These are phyloP conservation scores for Phycomyces nitens DNA, from an alignment of 192 early-diverging fungal genomes.

Conservation along the genomic window DNA sequence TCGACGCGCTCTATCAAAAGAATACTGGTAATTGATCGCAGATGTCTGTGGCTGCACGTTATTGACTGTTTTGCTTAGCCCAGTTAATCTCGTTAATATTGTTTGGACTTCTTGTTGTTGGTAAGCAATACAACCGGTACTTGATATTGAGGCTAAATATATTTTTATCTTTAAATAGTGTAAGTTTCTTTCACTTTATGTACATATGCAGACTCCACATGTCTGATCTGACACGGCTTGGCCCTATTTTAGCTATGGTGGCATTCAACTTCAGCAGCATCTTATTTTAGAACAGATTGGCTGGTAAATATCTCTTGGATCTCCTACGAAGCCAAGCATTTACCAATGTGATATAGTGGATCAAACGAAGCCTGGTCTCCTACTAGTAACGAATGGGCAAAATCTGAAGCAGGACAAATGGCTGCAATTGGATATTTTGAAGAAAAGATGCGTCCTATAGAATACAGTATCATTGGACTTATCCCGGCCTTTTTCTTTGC, in stretches of 20 bases:
- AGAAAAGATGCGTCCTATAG: constrained; percentile 36
- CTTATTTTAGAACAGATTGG: constrained; percentile 37
- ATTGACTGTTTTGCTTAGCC: constrained; percentile 9
- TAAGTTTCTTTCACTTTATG: too few species aligned
- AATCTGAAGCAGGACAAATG: background rate
- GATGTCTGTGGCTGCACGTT: too few species aligned
- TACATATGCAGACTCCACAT: background rate
- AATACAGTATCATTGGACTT: constrained; percentile 43
- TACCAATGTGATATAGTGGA: constrained; percentile 13
- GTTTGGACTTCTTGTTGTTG: constrained; percentile 37
- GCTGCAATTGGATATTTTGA: constrained; percentile 21
- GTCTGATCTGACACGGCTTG: background rate
- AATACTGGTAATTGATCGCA: constrained; percentile 43
- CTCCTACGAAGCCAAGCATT: background rate
- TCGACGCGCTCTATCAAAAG: constrained; percentile 32
- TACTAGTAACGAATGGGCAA: constrained; percentile 11
- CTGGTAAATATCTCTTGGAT: constrained; percentile 15
- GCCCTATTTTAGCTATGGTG: constrained; percentile 26
- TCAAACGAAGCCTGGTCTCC: constrained; percentile 9
- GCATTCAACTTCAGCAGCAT: constrained; percentile 39
- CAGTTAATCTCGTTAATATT: constrained; percentile 28
- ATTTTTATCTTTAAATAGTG: background rate
- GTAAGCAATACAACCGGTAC: constrained; percentile 9
- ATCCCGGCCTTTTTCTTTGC: constrained; percentile 32
- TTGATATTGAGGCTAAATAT: background rate